Evolutionary conservation across 305 asterid species (phyloP).

Genomic region (Rubia peregrina): DNA sequence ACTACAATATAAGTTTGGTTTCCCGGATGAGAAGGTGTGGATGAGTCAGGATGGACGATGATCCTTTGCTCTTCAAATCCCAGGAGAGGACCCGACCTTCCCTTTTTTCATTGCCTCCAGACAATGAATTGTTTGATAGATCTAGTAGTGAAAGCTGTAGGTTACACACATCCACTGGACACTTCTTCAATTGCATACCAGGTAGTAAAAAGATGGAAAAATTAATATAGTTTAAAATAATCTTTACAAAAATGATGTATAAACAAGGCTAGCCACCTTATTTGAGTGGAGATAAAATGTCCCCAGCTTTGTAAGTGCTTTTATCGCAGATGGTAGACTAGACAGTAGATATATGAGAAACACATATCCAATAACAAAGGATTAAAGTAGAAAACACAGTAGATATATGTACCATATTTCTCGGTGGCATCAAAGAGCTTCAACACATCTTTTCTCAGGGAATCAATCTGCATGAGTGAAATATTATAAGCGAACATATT

Average conservation of each 20-base stretch:
- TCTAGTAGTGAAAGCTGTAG: slow-evolving; percentile 77
- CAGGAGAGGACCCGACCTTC: too few species aligned
- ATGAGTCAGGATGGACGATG: too few species aligned
- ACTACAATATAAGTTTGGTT: too few species aligned
- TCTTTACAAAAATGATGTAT: background rate
- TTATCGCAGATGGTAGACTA: slow-evolving; percentile 75
- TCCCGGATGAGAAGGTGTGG: too few species aligned
- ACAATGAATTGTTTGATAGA: slow-evolving; percentile 85
- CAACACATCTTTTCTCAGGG: slow-evolving; percentile 56
- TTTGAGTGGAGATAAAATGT: slow-evolving; percentile 96
- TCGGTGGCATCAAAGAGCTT: slow-evolving; percentile 86
- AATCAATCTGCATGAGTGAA: slow-evolving; percentile 47
- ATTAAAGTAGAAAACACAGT: background rate
- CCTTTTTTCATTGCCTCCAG: too few species aligned
- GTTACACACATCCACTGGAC: slow-evolving; percentile 84
- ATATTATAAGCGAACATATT: background rate
- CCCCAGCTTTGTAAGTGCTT: slow-evolving; percentile 65
- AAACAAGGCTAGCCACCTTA: slow-evolving; percentile 45
- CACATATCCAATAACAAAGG: background rate
- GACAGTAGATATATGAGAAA: slow-evolving; percentile 25
- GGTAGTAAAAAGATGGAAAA: background rate
- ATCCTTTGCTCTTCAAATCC: too few species aligned
- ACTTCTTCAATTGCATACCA: slow-evolving; percentile 74
- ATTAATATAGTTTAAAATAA: background rate
- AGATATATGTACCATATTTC: slow-evolving; percentile 55